phyloP scores from a whole-genome alignment of 2,329 filamentous ascomycete genomes.

The Cladosporium sp. region DNA sequence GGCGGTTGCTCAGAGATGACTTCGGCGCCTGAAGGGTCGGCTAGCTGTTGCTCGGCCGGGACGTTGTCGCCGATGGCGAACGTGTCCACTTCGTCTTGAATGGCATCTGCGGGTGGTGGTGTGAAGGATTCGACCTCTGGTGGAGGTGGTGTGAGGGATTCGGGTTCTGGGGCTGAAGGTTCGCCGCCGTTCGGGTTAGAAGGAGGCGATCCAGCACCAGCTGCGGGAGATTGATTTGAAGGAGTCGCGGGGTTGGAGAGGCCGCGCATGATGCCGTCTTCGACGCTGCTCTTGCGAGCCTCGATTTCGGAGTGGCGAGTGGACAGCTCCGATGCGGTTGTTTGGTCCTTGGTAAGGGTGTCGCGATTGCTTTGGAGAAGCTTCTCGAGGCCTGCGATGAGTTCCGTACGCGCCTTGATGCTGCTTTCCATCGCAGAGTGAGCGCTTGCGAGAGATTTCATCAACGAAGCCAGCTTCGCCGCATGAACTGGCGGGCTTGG shows the following conservation, averaged over 20 bases:
- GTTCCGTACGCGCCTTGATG: conserved; percentile 74
- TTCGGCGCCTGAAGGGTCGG: conserved; percentile 40
- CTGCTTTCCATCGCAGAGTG: conserved; percentile 86
- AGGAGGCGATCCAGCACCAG: background rate
- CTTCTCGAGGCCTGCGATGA: conserved; percentile 79
- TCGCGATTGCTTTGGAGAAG: conserved; percentile 70
- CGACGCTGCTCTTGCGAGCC: conserved; percentile 83
- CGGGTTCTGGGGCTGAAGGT: conserved; percentile 21
- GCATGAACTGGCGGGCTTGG: conserved; percentile 89
- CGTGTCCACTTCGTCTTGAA: conserved; percentile 13
- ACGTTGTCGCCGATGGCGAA: conserved; percentile 12
- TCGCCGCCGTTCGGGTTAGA: conserved; percentile 16
- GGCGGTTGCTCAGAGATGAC: conserved; percentile 25
- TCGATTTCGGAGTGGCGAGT: conserved; percentile 70
- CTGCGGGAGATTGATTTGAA: conserved; percentile 35
- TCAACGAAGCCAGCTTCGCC: conserved; percentile 79
- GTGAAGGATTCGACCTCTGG: conserved; percentile 85
- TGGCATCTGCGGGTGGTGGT: conserved; percentile 50
- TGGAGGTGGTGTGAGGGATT: conserved; percentile 58
- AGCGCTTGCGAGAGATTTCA: conserved; percentile 82
- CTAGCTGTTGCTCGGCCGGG: conserved; percentile 18
- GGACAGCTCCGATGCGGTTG: conserved; percentile 59
- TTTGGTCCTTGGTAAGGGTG: conserved; percentile 66
- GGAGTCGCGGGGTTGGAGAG: conserved; percentile 59
- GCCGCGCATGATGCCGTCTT: conserved; percentile 84